Base-by-base conservation (phyloP, 1,139 yeast genomes). In the Blastobotrys petasosporus region DNA sequence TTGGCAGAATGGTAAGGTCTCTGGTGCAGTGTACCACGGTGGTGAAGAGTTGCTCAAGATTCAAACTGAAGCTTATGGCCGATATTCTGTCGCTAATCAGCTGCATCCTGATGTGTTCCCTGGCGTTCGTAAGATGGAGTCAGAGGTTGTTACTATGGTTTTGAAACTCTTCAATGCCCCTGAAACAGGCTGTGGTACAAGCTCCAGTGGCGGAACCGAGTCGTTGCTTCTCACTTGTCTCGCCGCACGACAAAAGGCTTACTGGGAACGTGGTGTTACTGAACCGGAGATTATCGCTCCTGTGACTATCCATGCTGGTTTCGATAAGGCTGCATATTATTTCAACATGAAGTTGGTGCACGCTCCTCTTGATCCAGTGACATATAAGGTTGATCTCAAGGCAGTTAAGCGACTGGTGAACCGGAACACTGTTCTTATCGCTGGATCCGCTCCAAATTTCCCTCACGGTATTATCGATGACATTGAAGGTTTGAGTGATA, bases 1-100 rank as follows among this genome's bases (percentile, higher is more conserved):
- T 49, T 90, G 96, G 96, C 74, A 78, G 59, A 72, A 74, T 42
- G 98, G 98, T 6, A 74, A 80, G 52, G 86, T 90, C 1, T 84
- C 95, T 30, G 98, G 98, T 11, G 97, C 97, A 0, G 97, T 92
- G 6, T 92, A 92, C 59, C 97, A 92, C 59, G 97, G 97, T 31
- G 97, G 97, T 6, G 70, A 75, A 13, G 86, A 83, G 12, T 67
- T 90, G 47, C 71, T 85, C 39, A 68, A 75, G 32, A 68, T 92
- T 41, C 97, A 92, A 65, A 68, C 94, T 2, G 68, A 76, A 45
- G 94, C 96, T 0, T 90, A 80, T 62, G 76, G 79, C 44, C 75
- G 76, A 59, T 90, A 78, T 63, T 78, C 94, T 6, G 88, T 90
- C 23, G 88, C 97, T 3, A 92, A 92, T 66, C 98, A 92, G 65